Base-by-base conservation (phyloP, 2,329 filamentous ascomycete species). In the Ascochyta fabae region DNA sequence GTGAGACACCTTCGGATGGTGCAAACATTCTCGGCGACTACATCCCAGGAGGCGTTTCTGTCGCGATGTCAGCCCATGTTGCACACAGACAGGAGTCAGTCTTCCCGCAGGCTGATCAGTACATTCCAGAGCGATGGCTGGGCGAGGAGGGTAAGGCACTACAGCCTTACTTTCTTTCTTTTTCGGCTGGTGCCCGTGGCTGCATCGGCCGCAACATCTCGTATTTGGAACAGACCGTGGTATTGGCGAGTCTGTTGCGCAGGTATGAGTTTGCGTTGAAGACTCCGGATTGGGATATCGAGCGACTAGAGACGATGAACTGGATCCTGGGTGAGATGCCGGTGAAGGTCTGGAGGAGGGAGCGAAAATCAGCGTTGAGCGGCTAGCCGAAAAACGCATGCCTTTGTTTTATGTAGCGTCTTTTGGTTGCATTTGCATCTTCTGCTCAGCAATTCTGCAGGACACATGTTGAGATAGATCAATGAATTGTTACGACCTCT, bases 31-130 rank as follows among this genome's bases (percentile, higher is more conserved):
- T 68, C 12, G 67, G 67, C 16, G 61, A 70, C 29, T 70, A 68
- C 46, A 65, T 72, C 23, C 60, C 68, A 2, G 67, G 65, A 8
- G 67, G 67, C 8, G 59, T 67, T 6, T 59, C 71, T 13, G 56
- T 72, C 31, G 52, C 67, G 42, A 62, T 71, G 58, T 79, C 79
- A 6, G 79, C 82, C 8, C 83, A 82, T 60, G 80, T 82, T 2
- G 77, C 83, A 7, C 84, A 67, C 56, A 63, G 62, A 44, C 59
- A 68, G 5, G 58, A 66, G 22, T 52, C 54, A 2, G 64, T 68
- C 24, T 76, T 73, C 39, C 61, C 62, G 12, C 60, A 72, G 26
- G 66, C 73, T n/a, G 64, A 71, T 26, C 58, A 62, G 36, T 75
- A 67, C 33, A 62, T 71, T 33, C 73, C 75, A 0, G 74, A 75